These are phyloP conservation scores for Lactifluus rugatus DNA, from an alignment of 768 basidiomycete species.

Conservation along the genomic window DNA sequence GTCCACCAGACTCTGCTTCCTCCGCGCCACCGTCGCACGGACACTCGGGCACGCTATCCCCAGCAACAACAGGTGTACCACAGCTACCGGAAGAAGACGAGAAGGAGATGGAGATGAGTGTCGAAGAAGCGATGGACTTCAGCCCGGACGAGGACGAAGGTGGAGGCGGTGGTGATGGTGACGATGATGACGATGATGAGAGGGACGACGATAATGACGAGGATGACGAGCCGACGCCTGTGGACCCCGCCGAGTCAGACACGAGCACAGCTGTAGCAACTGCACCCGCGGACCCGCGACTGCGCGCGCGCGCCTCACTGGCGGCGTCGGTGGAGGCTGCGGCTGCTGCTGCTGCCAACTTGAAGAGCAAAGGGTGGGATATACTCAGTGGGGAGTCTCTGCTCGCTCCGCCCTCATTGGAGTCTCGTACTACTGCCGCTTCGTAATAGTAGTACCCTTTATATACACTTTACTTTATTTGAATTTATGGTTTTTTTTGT, in stretches of 20 bases:
- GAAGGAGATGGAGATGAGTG: slow-evolving; percentile 21
- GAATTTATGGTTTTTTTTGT: background rate
- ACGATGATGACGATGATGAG: too few relatives aligned
- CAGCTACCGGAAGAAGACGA: background rate
- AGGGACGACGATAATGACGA: slow-evolving; percentile 1
- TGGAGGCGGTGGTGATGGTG: background rate
- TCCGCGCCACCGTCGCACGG: background rate
- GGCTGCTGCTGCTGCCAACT: background rate
- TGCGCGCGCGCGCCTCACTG: slow-evolving; percentile 1
- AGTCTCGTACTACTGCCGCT: background rate
- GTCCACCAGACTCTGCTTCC: slow-evolving; percentile 10
- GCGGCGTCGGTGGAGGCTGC: background rate
- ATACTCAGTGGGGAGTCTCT: background rate
- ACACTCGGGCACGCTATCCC: background rate
- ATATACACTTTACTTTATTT: slow-evolving; percentile 3
- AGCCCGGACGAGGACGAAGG: slow-evolving; percentile 18
- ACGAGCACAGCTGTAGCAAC: slow-evolving; percentile 15
- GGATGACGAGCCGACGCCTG: slow-evolving; percentile 14
- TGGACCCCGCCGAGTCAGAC: slow-evolving; percentile 18
- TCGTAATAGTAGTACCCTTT: background rate
- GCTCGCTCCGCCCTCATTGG: background rate
- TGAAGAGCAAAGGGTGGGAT: slow-evolving; percentile 30
- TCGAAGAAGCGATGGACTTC: slow-evolving; percentile 25
- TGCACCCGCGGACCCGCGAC: slow-evolving; percentile 8
- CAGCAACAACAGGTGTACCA: background rate